Evolutionary conservation across 495 filamentous ascomycete species (phyloP).

Genomic region (Penicillium turbatum): DNA sequence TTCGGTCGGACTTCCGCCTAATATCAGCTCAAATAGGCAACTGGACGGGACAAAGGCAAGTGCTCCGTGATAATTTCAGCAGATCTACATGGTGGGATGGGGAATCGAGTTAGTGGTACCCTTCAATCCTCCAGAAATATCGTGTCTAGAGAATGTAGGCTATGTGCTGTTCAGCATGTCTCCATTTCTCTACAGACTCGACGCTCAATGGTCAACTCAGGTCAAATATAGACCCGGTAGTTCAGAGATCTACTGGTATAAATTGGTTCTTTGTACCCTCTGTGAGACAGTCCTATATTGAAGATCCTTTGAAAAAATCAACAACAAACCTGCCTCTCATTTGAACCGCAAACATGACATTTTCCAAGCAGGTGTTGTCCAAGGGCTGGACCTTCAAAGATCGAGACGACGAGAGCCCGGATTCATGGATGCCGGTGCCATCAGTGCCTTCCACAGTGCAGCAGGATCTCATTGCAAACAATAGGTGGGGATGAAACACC

Average conservation of each 20-base stretch:
- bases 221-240: neutral
- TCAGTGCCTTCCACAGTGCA: conserved; percentile 8
- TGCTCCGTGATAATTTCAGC: neutral
- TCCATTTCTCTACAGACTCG: neutral
- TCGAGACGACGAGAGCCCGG: neutral
- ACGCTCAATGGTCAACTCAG: neutral
- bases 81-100: neutral
- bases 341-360: neutral
- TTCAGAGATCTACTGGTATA: neutral
- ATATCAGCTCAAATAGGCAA: neutral
- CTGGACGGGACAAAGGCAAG: neutral
- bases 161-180: neutral
- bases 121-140: neutral
- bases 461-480: conserved; percentile 12
- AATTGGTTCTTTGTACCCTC: neutral
- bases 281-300: neutral
- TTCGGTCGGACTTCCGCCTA: neutral
- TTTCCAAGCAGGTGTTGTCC: conserved; percentile 1
- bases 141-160: neutral
- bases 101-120: neutral
- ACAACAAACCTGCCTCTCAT: neutral
- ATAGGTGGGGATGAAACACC: neutral
- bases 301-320: neutral
- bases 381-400: conserved; percentile 6
- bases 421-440: conserved; percentile 5